phyloP scores from a whole-genome alignment of 257 asterid genomes.

The Fraxinus anomala region DNA sequence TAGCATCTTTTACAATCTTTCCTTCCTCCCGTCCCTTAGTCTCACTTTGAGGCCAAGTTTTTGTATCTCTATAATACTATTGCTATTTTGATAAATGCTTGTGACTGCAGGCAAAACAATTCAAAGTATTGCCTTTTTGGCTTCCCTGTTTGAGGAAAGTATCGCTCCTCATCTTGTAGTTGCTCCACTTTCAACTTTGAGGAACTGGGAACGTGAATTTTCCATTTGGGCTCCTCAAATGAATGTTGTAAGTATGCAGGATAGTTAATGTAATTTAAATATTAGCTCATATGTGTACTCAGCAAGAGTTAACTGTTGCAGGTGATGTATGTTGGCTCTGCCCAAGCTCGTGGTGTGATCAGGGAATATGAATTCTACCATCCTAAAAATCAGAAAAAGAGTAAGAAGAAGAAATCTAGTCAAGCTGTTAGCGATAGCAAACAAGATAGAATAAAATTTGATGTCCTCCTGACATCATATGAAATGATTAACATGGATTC shows the following conservation, averaged over 20 bases:
- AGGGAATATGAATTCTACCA: constrained; percentile 88
- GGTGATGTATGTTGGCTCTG: constrained; percentile 94
- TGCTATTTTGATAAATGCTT: constrained; percentile 26
- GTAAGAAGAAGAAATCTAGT: constrained; percentile 81
- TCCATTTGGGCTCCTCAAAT: constrained; percentile 99
- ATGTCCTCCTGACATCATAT: constrained; percentile 93
- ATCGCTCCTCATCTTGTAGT: constrained; percentile 85
- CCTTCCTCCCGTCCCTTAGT: constrained; percentile 13
- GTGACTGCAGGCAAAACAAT: constrained; percentile 84
- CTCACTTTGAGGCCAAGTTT: constrained; percentile 24
- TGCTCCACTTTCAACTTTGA: constrained; percentile 95
- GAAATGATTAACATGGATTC: constrained; percentile 95
- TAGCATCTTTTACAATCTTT: constrained; percentile 22
- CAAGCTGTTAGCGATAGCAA: constrained; percentile 74
- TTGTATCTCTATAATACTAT: neutral
- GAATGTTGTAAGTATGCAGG: constrained; percentile 84
- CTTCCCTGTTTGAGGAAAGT: constrained; percentile 85
- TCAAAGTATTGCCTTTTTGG: constrained; percentile 97
- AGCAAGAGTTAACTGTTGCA: constrained; percentile 44
- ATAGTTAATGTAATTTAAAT: constrained; percentile 11
- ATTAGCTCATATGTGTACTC: constrained; percentile 24
- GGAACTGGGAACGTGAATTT: constrained; percentile 99
- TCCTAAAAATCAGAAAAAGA: constrained; percentile 77
- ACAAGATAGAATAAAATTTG: constrained; percentile 93
- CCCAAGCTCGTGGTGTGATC: constrained; percentile 78